Evolutionary conservation across 495 filamentous ascomycete species (phyloP), one percentile per base, ranked within the genome.

Genomic region (Letharia lupina): DNA sequence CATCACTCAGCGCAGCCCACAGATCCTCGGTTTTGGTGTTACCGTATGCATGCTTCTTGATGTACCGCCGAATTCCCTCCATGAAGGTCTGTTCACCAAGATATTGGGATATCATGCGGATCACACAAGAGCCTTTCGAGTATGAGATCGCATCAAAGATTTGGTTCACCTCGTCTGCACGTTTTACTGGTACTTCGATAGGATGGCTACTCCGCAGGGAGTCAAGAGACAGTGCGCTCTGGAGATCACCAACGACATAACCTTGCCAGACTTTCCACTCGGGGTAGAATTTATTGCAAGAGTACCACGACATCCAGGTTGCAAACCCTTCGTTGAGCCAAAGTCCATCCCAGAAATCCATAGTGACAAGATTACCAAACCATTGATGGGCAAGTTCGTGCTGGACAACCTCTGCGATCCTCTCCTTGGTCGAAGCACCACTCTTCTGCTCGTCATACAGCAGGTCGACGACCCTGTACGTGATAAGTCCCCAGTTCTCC

Each of bases 241-340:
- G 91, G 67, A 96, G 82, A 71, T 87, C 95, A 70, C 96, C 93
- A 41, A 90, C 89, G 48, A 97, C 93, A 72, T 96, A 98, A 23
- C 83, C 86, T 76, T 96, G 85, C 94, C 94, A 98, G n/a, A 97
- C 91, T 77, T 96, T 96, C 93, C 94, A 97, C 74, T 97, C 93
- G 4, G 93, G 94, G 78, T 92, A 97, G 81, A 98, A 96, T 64
- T 73, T 77, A 63, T 84, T 82, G 75, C 80, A 82, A 18, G 81
- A 82, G 68, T 83, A 83, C 82, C 82, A 84, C 15, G 80, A 82
- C 80, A 83, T 82, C 95, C 94, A 98, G 35, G 94, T 97, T 41
- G 94, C 94, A 74, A 98, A 98, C 35, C 93, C 93, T 77, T 98
- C 94, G 75, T 98, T 98, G 66, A 98, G 86, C 94, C 94, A 98